Evolutionary conservation across 2,329 filamentous ascomycete genomes (phyloP), one percentile per base, ranked within the genome.

Genomic region (Colletotrichum spaethianum): DNA sequence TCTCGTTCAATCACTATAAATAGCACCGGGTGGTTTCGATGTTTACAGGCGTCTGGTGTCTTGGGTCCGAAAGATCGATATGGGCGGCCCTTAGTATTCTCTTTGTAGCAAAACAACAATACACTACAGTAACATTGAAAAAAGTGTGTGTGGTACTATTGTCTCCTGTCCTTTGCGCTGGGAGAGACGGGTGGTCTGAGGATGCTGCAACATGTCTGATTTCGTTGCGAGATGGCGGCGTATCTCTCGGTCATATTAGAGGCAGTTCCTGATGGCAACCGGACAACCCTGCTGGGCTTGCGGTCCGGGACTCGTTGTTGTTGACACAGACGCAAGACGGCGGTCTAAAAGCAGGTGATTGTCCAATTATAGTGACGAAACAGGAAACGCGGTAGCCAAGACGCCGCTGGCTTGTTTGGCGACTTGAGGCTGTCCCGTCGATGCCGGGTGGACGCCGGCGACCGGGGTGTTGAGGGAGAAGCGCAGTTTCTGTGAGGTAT

Each of bases 31-130:
- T 70, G 59, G 53, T 70, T 40, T 12, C 31, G 16, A 48, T 7
- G 40, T 52, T n/a, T 52, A 69, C 44, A 64, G 70, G 70, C 70
- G 65, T 72, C 38, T 11, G 70, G 65, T 28, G 59, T 72, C 52
- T 44, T 16, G 28, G 31, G 3, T n/a, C 28, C 8, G n/a, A 14
- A 48, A 28, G 16, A 23, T 38, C 28, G 68, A 31, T 26, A 11
- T 36, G 26, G 40, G 28, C 44, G 46, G 57, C 2, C 26, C 38
- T 20, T 46, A 4, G 40, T 52, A 3, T 42, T n/a, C 28, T 57
- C 16, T 60, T 48, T 72, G 59, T 69, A 36, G 23, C 18, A 28
- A 57, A 36, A 40, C 52, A 69, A 59, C 38, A 63, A 63, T 64
- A 50, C 46, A 63, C 14, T 18, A 31, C n/a, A 50, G 44, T 38